Evolutionary conservation across 805 yeast species (phyloP).

Genomic region (Cyberlindnera maclurae): DNA sequence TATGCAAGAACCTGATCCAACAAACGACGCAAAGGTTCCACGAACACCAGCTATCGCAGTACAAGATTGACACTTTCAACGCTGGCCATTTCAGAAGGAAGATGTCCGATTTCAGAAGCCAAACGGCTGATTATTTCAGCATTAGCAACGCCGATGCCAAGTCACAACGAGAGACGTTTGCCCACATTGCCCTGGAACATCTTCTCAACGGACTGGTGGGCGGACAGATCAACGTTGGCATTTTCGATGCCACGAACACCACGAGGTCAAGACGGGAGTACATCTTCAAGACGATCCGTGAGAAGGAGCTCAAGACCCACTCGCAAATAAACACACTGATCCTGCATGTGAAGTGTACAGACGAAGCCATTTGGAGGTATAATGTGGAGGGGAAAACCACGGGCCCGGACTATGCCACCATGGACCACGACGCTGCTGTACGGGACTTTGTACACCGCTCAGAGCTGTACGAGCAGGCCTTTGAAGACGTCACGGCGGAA

Average conservation of each 20-base stretch:
- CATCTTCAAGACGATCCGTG: conserved; percentile 15
- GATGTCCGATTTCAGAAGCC: conserved; percentile 28
- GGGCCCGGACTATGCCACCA: conserved; percentile 52
- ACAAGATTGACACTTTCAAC: conserved; percentile 47
- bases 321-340: conserved; percentile 41
- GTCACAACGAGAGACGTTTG: conserved; percentile 42
- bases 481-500: conserved; percentile 29
- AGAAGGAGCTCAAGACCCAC: conserved; percentile 20
- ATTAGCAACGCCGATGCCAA: conserved; percentile 35
- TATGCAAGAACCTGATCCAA: conserved; percentile 56
- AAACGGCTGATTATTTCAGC: conserved; percentile 35
- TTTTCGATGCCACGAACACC: conserved; percentile 57
- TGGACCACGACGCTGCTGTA: conserved; percentile 45
- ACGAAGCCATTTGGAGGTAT: conserved; percentile 42
- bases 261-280: conserved; percentile 34
- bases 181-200: conserved; percentile 42
- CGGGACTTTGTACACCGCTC: conserved; percentile 54
- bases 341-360: conserved; percentile 54
- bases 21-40: conserved; percentile 34
- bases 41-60: conserved; percentile 6
- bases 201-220: conserved; percentile 35
- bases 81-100: conserved; percentile 68
- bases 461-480: conserved; percentile 38
- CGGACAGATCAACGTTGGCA: conserved; percentile 43
- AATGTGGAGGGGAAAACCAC: conserved; percentile 60